These are phyloP conservation scores for Brassica balearica DNA, from an alignment of 441 rosid genomes.

Conservation along the genomic window DNA sequence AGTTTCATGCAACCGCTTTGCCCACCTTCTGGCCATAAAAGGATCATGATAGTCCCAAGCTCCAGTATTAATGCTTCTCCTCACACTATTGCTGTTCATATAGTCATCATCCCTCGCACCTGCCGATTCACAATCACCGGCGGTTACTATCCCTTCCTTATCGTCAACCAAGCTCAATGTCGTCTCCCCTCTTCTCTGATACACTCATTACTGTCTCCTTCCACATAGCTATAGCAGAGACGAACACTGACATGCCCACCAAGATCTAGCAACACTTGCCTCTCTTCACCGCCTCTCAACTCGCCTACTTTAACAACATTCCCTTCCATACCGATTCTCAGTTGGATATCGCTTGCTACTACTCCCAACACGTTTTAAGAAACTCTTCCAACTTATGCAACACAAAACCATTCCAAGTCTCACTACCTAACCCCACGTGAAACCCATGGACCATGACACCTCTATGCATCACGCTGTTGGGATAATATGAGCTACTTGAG, in stretches of 20 bases:
- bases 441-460: slow-evolving; percentile 70
- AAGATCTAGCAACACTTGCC: slow-evolving; percentile 61
- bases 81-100: slow-evolving; percentile 49
- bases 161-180: slow-evolving; percentile 41
- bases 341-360: slow-evolving; percentile 61
- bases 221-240: slow-evolving; percentile 71
- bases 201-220: slow-evolving; percentile 60
- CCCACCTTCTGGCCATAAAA: slow-evolving; percentile 89
- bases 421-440: slow-evolving; percentile 68
- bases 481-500: slow-evolving; percentile 56
- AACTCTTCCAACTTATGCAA: slow-evolving; percentile 85
- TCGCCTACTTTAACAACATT: slow-evolving; percentile 65
- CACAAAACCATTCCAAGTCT: slow-evolving; percentile 65
- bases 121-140: slow-evolving; percentile 28
- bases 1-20: slow-evolving; percentile 81
- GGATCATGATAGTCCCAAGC: slow-evolving; percentile 68
- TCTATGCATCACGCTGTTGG: slow-evolving; percentile 48
- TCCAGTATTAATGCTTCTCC: slow-evolving; percentile 64
- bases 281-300: slow-evolving; percentile 71
- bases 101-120: slow-evolving; percentile 42
- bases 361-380: slow-evolving; percentile 66
- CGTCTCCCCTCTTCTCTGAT: slow-evolving; percentile 63
- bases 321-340: slow-evolving; percentile 72
- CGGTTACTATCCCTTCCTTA: slow-evolving; percentile 36
- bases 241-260: slow-evolving; percentile 52